Evolutionary conservation across 345 rosid species (phyloP).

Genomic region (Gossypium arboreum): DNA sequence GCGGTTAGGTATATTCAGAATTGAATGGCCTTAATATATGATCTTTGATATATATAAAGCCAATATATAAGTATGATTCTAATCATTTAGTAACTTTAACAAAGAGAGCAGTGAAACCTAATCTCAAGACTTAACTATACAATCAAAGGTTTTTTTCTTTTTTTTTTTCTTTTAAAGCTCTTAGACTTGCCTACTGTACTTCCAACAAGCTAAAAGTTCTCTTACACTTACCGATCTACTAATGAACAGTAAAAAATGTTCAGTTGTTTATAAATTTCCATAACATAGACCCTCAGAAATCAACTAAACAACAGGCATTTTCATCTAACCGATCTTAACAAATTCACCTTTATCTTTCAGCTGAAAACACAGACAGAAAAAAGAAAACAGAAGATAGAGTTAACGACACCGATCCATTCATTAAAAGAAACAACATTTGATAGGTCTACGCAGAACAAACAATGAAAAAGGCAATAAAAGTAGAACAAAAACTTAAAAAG

Average conservation of each 20-base stretch:
- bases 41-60: neutral
- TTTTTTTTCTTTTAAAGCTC: neutral
- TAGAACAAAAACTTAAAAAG: neutral
- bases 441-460: neutral
- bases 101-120: neutral
- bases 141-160: neutral
- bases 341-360: conserved; percentile 2
- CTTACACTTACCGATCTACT: neutral
- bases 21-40: neutral
- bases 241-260: conserved; percentile 3
- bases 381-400: neutral
- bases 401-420: conserved; percentile 1
- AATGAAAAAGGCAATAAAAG: neutral
- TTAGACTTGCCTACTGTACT: neutral
- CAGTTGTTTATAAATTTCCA: neutral
- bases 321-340: neutral
- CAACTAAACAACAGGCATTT: neutral
- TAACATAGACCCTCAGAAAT: neutral
- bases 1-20: neutral
- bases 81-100: neutral
- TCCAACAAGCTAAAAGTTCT: neutral
- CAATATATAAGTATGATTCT: neutral
- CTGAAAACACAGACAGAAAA: conserved; percentile 1
- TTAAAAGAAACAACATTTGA: neutral
- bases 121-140: conserved; percentile 10